Evolutionary conservation across 441 rosid genomes (phyloP).

Genomic region (Hura crepitans): DNA sequence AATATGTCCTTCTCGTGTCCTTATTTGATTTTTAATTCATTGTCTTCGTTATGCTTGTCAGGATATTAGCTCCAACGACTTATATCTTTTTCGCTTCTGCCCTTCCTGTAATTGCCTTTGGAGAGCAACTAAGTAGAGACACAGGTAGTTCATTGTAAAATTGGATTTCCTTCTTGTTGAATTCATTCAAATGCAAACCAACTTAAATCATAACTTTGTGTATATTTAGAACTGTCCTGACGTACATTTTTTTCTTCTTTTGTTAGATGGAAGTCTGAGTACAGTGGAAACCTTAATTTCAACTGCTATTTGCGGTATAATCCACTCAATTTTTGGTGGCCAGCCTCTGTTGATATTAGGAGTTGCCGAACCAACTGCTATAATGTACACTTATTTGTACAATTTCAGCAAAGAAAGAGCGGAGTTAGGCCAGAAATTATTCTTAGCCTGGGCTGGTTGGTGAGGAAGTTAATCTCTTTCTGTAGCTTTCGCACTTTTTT

Average conservation of each 20-base stretch:
- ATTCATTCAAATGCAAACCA: neutral
- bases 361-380: slow-evolving; percentile 85
- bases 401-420: slow-evolving; percentile 54
- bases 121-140: slow-evolving; percentile 77
- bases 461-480: slow-evolving; percentile 25
- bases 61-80: slow-evolving; percentile 72
- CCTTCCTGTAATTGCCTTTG: slow-evolving; percentile 84
- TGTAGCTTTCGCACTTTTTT: too few relatives aligned
- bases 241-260: slow-evolving; percentile 19
- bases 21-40: neutral
- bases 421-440: slow-evolving; percentile 57
- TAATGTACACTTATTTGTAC: slow-evolving; percentile 87
- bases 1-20: neutral
- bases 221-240: neutral
- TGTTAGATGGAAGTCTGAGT: slow-evolving; percentile 70
- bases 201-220: neutral
- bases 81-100: slow-evolving; percentile 92
- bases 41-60: slow-evolving; percentile 21
- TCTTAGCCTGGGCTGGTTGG: slow-evolving; percentile 87
- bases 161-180: neutral
- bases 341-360: slow-evolving; percentile 83
- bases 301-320: slow-evolving; percentile 77
- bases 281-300: slow-evolving; percentile 75
- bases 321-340: slow-evolving; percentile 81
- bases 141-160: slow-evolving; percentile 43